These are phyloP conservation scores for Penicillium sp. DNA, from an alignment of 2,329 filamentous ascomycete genomes.

Conservation along the genomic window DNA sequence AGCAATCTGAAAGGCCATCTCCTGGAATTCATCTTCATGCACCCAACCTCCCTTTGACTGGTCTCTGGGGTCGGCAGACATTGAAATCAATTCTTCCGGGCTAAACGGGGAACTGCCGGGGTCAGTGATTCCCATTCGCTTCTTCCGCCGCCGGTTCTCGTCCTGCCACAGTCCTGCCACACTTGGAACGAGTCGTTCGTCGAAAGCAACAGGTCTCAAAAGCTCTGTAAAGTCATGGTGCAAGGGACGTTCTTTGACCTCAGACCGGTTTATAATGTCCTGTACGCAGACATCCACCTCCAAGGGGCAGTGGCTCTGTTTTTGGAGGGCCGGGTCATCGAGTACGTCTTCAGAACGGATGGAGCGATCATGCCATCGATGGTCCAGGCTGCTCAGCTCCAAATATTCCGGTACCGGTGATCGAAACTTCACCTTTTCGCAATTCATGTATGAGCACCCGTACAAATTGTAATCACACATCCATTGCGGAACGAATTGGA, in stretches of 20 bases:
- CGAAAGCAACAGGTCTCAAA: slow-evolving; percentile 56
- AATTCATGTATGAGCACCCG: slow-evolving; percentile 82
- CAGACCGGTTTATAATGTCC: slow-evolving; percentile 75
- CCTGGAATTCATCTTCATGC: slow-evolving; percentile 77
- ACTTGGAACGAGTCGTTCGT: slow-evolving; percentile 82
- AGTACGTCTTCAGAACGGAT: slow-evolving; percentile 59
- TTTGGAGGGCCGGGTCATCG: slow-evolving; percentile 61
- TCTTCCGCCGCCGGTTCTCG: slow-evolving; percentile 73
- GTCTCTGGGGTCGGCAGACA: slow-evolving; percentile 77
- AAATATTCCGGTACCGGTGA: slow-evolving; percentile 66
- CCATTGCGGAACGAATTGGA: slow-evolving; percentile 91
- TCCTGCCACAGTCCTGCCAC: slow-evolving; percentile 93
- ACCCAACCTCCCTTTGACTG: slow-evolving; percentile 78
- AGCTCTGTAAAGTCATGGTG: slow-evolving; percentile 86
- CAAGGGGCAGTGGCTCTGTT: slow-evolving; percentile 80
- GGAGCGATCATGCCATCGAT: slow-evolving; percentile 76
- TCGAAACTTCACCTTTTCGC: slow-evolving; percentile 66
- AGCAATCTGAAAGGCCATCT: slow-evolving; percentile 61
- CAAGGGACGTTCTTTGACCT: slow-evolving; percentile 69
- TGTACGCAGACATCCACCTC: slow-evolving; percentile 88
- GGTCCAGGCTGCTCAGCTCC: slow-evolving; percentile 56
- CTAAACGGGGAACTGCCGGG: slow-evolving; percentile 72
- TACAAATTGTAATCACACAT: slow-evolving; percentile 99
- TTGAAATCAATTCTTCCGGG: slow-evolving; percentile 74
- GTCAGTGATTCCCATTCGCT: slow-evolving; percentile 60